phyloP scores from a whole-genome alignment of 352 stramenopile genomes.

The Phytophthora capsici region DNA sequence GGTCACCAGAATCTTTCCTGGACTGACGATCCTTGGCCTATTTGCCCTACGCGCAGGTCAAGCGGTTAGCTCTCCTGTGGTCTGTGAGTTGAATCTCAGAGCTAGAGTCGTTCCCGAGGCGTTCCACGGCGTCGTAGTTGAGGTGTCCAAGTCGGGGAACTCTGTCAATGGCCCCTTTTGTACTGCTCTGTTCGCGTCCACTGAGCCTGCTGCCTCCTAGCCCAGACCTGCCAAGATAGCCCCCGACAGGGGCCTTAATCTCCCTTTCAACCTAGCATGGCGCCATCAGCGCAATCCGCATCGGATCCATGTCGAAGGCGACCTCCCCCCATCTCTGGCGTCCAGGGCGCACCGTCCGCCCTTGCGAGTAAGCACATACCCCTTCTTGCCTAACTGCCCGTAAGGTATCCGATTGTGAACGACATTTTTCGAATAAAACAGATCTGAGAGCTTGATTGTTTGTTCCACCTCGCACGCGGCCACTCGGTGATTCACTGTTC shows the following conservation, averaged over 20 bases:
- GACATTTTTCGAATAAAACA: neutral
- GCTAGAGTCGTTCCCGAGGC: neutral
- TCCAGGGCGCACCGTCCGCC: neutral
- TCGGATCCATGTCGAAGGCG: neutral
- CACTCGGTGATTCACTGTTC: neutral
- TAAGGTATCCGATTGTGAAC: neutral
- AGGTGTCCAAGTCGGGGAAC: constrained; percentile 2
- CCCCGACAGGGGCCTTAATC: neutral
- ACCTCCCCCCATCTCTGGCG: no score
- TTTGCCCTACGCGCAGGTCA: neutral
- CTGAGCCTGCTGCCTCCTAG: neutral
- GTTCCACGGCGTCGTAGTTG: neutral
- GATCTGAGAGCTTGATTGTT: neutral
- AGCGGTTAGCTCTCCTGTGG: neutral
- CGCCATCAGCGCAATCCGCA: neutral
- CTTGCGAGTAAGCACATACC: neutral
- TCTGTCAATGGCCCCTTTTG: neutral
- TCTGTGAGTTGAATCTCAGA: neutral
- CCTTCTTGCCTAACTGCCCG: neutral
- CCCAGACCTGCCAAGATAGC: constrained; percentile 2
- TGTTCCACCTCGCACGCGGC: neutral
- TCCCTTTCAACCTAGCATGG: neutral
- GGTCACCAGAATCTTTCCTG: neutral
- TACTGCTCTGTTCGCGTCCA: no score
- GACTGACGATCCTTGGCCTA: neutral